These are phyloP conservation scores for Globisporangium apiculatum DNA, from an alignment of 352 stramenopile genomes.

Conservation along the genomic window DNA sequence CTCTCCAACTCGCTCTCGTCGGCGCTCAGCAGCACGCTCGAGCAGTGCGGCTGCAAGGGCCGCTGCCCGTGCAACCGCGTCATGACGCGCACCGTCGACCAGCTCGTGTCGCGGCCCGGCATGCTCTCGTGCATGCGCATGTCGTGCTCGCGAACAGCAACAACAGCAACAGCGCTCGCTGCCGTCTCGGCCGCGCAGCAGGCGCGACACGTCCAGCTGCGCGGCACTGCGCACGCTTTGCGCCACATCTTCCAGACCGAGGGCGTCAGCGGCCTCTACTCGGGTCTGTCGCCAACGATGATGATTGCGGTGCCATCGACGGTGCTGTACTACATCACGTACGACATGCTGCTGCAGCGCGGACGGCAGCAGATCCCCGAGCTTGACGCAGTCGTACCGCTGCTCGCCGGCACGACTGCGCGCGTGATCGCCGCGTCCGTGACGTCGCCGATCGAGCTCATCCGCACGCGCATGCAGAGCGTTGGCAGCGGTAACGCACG, in stretches of 20 bases:
- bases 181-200: constrained; percentile 2
- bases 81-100: constrained; percentile 42
- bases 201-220: constrained; percentile 24
- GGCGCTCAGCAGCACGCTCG: constrained; percentile 13
- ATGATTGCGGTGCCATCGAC: constrained; percentile 92
- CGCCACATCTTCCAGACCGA: constrained; percentile 79
- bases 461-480: constrained; percentile 82
- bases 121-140: constrained; percentile 35
- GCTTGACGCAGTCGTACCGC: constrained; percentile 34
- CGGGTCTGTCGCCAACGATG: constrained; percentile 87
- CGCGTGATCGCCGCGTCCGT: constrained; percentile 67
- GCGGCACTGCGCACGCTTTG: constrained; percentile 57
- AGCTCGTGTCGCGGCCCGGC: constrained; percentile 18
- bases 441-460: constrained; percentile 85
- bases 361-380: constrained; percentile 28
- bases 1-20: background rate
- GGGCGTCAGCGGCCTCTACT: constrained; percentile 74
- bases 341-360: constrained; percentile 81
- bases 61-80: constrained; percentile 48
- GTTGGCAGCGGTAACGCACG: constrained; percentile 12
- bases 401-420: constrained; percentile 61
- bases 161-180: constrained; percentile 1
- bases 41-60: constrained; percentile 40
- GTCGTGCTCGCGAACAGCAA: constrained; percentile 16
- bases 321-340: constrained; percentile 94